phyloP scores from a whole-genome alignment of 1,284 basidiomycete species.

The Tranzscheliella williamsii region DNA sequence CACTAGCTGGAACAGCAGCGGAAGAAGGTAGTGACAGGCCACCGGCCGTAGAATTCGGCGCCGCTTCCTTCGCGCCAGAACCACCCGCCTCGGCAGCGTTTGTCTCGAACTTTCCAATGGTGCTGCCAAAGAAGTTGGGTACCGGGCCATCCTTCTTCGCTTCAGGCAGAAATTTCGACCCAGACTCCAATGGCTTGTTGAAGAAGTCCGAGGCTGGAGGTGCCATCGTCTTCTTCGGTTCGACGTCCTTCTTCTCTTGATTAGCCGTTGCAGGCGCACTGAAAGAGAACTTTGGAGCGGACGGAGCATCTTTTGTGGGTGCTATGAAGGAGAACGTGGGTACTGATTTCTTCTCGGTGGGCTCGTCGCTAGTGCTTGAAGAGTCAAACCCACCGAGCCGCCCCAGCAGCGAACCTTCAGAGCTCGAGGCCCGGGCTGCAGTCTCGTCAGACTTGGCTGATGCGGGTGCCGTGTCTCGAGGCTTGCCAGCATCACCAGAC shows the following conservation, averaged over 20 bases:
- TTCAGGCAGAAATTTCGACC: conserved; percentile 10
- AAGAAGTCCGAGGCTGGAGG: conserved; percentile 30
- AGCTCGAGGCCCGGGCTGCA: conserved; percentile 1
- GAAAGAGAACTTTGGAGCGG: conserved; percentile 37
- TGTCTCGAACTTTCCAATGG: conserved; percentile 33
- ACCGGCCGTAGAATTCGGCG: conserved; percentile 1
- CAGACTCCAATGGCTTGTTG: conserved; percentile 23
- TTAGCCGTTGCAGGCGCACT: conserved; percentile 6
- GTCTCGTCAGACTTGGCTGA: neutral
- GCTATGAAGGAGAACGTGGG: conserved; percentile 38
- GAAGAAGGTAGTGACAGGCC: neutral
- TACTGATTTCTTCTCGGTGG: conserved; percentile 6
- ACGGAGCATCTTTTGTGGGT: conserved; percentile 16
- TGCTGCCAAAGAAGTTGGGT: conserved; percentile 51
- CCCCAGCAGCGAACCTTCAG: conserved; percentile 25
- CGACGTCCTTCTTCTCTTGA: conserved; percentile 2
- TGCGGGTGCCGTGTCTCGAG: too few relatives aligned
- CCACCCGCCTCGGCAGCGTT: conserved; percentile 9
- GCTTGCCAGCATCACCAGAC: too few relatives aligned
- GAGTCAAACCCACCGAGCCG: conserved; percentile 42
- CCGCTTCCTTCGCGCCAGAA: neutral
- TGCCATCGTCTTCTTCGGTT: conserved; percentile 4
- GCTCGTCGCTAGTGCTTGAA: conserved; percentile 23
- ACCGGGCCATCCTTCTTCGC: conserved; percentile 50
- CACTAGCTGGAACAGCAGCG: neutral